Conservation (phyloP, 352 stramenopile genomes). For the Globisporangium recalcitrans region DNA sequence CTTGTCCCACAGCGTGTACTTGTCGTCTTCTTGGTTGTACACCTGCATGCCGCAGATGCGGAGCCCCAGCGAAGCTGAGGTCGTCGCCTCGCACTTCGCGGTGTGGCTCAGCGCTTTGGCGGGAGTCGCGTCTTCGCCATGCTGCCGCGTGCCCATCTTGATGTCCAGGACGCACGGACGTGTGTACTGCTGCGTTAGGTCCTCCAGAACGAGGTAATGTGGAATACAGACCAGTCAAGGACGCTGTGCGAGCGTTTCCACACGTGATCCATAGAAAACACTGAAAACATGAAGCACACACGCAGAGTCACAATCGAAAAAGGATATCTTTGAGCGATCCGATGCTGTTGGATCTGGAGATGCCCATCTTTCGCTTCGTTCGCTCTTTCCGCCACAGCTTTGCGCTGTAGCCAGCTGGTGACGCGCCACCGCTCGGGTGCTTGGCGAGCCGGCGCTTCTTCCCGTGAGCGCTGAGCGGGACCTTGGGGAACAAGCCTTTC, state of each 20-base stretch:
- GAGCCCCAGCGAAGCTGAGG: constrained; percentile 56
- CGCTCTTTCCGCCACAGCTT: constrained; percentile 58
- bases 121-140: constrained; percentile 59
- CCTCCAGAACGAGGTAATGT: constrained; percentile 66
- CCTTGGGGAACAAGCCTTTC: constrained; percentile 5
- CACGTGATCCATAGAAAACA: background rate
- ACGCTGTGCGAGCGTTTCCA: background rate
- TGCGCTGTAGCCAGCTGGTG: constrained; percentile 42
- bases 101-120: constrained; percentile 68
- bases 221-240: constrained; percentile 8
- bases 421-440: constrained; percentile 11
- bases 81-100: constrained; percentile 70
- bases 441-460: constrained; percentile 40
- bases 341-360: constrained; percentile 14
- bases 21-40: constrained; percentile 48
- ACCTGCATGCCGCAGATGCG: constrained; percentile 82
- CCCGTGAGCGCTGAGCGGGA: constrained; percentile 10
- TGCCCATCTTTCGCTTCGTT: constrained; percentile 14
- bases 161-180: constrained; percentile 73
- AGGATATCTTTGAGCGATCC: constrained; percentile 21
- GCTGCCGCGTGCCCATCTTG: constrained; percentile 78
- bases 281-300: background rate
- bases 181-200: constrained; percentile 61
- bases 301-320: background rate
- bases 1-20: constrained; percentile 76